phyloP scores from a whole-genome alignment of 2,329 filamentous ascomycete genomes.

The Hirsutella thompsonii region DNA sequence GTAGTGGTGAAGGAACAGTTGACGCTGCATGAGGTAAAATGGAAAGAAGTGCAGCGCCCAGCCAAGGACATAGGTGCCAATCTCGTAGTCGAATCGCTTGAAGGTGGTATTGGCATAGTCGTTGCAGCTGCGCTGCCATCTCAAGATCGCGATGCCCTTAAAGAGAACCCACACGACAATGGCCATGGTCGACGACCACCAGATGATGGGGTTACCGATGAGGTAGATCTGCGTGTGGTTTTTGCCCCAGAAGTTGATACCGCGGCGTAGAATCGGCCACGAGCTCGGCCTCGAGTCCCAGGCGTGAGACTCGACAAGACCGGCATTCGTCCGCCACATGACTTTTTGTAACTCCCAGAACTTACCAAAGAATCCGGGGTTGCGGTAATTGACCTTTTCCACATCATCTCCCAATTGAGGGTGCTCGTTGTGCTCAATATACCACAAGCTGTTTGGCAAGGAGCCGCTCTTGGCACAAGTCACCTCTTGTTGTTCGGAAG shows the following conservation, averaged over 20 bases:
- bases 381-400: slow-evolving; percentile 91
- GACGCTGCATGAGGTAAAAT: slow-evolving; percentile 95
- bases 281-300: slow-evolving; percentile 94
- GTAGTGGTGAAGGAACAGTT: slow-evolving; percentile 97
- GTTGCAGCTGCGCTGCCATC: slow-evolving; percentile 87
- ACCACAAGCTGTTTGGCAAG: slow-evolving; percentile 94
- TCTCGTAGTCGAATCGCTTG: slow-evolving; percentile 96
- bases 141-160: slow-evolving; percentile 75
- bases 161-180: slow-evolving; percentile 67
- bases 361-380: slow-evolving; percentile 92
- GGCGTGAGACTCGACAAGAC: slow-evolving; percentile 87
- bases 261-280: slow-evolving; percentile 83
- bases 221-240: slow-evolving; percentile 93
- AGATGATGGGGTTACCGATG: slow-evolving; percentile 86
- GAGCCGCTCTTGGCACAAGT: slow-evolving; percentile 88
- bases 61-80: slow-evolving; percentile 77
- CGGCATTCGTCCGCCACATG: slow-evolving; percentile 98
- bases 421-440: slow-evolving; percentile 83
- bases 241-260: slow-evolving; percentile 99
- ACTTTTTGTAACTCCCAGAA: slow-evolving; percentile 96
- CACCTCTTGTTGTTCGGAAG: slow-evolving; percentile 97
- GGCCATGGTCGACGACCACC: slow-evolving; percentile 77
- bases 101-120: slow-evolving; percentile 76
- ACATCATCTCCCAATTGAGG: slow-evolving; percentile 59
- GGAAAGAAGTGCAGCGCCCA: slow-evolving; percentile 99